phyloP scores from a whole-genome alignment of 495 filamentous ascomycete genomes.

The Zalerion maritima region DNA sequence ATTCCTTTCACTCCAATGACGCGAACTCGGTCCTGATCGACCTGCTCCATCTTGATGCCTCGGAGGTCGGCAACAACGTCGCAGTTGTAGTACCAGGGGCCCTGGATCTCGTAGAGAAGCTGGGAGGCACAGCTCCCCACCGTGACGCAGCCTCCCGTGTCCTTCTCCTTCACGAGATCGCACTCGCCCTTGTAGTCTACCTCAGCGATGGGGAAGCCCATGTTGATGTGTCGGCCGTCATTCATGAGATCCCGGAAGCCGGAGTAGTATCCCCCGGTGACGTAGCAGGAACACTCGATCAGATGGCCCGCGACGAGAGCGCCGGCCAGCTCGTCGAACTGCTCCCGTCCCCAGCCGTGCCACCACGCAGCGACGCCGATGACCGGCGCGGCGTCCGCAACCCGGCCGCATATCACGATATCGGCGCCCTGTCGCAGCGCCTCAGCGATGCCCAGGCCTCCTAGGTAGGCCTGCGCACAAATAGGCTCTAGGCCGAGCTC shows the following conservation, averaged over 20 bases:
- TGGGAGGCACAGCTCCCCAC: constrained; percentile 39
- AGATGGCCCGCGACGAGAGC: constrained; percentile 40
- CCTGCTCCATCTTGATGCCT: constrained; percentile 16
- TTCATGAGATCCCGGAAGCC: constrained; percentile 38
- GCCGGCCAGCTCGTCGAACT: constrained; percentile 35
- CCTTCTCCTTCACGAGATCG: constrained; percentile 15
- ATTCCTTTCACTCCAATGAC: constrained; percentile 19
- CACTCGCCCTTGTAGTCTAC: constrained; percentile 33
- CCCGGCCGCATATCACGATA: constrained; percentile 38
- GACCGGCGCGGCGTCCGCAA: constrained; percentile 34
- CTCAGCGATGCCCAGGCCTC: constrained; percentile 28
- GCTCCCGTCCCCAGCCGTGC: constrained; percentile 31
- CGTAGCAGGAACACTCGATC: constrained; percentile 42
- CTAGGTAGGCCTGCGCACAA: constrained; percentile 19
- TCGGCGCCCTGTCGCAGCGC: constrained; percentile 34
- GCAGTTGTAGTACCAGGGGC: constrained; percentile 41
- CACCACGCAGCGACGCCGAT: constrained; percentile 35
- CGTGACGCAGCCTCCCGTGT: constrained; percentile 16
- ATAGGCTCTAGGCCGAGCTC: neutral
- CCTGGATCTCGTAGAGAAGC: constrained; percentile 47
- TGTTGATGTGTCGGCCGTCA: constrained; percentile 31
- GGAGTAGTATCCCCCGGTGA: constrained; percentile 41
- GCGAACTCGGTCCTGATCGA: constrained; percentile 15
- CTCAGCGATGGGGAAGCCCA: constrained; percentile 45
- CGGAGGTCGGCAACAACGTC: constrained; percentile 33